Conservation (phyloP, 768 basidiomycete species). For the Psilocybe sp. region DNA sequence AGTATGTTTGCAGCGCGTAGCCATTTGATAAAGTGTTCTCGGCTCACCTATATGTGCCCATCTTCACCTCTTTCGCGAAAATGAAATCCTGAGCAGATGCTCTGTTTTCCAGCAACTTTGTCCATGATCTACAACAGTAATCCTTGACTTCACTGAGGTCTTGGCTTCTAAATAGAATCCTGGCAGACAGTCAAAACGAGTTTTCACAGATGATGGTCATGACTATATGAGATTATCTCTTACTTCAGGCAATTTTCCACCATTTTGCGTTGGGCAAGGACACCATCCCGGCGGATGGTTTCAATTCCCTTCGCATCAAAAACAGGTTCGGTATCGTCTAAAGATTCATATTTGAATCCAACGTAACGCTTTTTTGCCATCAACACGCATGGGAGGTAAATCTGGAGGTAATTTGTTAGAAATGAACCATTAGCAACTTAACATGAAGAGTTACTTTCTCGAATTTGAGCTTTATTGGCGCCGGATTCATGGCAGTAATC, state of each 20-base stretch:
- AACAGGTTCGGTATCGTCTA: conserved; percentile 71
- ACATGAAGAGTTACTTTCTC: conserved; percentile 70
- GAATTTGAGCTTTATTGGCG: conserved; percentile 94
- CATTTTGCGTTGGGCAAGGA: conserved; percentile 91
- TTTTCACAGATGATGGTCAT: neutral
- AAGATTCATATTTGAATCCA: conserved; percentile 89
- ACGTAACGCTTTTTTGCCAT: conserved; percentile 99
- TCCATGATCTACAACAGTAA: conserved; percentile 84
- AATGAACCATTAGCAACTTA: neutral
- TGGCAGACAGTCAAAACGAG: conserved; percentile 24
- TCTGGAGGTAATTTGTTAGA: conserved; percentile 47
- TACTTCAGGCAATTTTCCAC: conserved; percentile 88
- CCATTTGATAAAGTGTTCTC: neutral
- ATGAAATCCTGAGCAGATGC: conserved; percentile 91
- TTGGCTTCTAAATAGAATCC: conserved; percentile 86
- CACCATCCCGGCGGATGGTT: conserved; percentile 90
- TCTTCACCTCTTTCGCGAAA: conserved; percentile 88
- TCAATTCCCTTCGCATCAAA: conserved; percentile 99
- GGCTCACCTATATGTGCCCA: conserved; percentile 89
- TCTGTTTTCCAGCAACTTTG: conserved; percentile 75
- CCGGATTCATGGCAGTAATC: conserved; percentile 83
- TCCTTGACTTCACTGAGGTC: conserved; percentile 88
- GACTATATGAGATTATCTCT: conserved; percentile 11
- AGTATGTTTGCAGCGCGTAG: neutral
- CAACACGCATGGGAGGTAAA: conserved; percentile 92